phyloP scores from a whole-genome alignment of 306 rosid genomes.

The Lotus japonicus region DNA sequence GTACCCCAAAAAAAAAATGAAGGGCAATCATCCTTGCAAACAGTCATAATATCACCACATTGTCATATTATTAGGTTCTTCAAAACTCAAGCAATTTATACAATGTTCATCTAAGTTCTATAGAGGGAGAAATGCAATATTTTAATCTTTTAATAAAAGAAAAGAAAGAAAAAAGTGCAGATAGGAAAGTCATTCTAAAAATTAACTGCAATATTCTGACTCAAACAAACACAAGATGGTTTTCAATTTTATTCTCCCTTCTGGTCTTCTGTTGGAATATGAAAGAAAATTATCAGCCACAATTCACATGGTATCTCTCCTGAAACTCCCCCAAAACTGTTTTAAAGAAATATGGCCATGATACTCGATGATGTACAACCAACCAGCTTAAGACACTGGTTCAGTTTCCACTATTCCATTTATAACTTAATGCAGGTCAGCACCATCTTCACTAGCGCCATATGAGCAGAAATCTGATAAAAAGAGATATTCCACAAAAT shows the following conservation, averaged over 20 bases:
- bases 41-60: constrained; percentile 9
- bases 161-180: not conserved
- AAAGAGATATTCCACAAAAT: constrained; percentile 10
- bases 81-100: constrained; percentile 28
- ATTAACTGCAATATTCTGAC: constrained; percentile 24
- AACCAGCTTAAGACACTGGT: constrained; percentile 17
- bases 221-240: constrained; percentile 25
- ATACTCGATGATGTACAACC: constrained; percentile 26
- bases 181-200: constrained; percentile 25
- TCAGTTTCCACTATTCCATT: constrained; percentile 20
- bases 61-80: constrained; percentile 17
- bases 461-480: constrained; percentile 26
- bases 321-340: constrained; percentile 29
- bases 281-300: constrained; percentile 30
- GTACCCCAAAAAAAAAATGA: too few species aligned
- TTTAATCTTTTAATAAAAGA: not conserved
- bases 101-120: constrained; percentile 26
- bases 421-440: too few species aligned
- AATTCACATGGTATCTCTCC: constrained; percentile 16
- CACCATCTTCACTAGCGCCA: constrained; percentile 7
- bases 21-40: not conserved
- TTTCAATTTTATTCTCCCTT: constrained; percentile 19
- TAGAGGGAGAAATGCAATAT: constrained; percentile 17
- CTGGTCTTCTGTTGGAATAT: constrained; percentile 17
- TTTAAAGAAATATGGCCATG: constrained; percentile 21